A percentile compares a stretch with the other conserved stretches of the same genome.
Evolutionary conservation across 2,329 filamentous ascomycete genomes (phyloP).

Genomic region (Dothideomycetes sp.): DNA sequence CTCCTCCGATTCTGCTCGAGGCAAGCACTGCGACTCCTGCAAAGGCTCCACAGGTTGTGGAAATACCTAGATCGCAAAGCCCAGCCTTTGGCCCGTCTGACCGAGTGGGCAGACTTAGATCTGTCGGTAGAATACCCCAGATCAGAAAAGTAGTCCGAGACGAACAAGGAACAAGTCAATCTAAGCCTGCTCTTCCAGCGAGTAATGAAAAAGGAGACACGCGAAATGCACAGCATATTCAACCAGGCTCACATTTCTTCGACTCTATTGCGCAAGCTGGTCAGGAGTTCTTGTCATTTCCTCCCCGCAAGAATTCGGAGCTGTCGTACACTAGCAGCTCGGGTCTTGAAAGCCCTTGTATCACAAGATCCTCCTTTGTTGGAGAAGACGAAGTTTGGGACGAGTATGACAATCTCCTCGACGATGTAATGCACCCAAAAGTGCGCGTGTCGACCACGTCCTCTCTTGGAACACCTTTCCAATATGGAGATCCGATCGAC

Average conservation of each 20-base stretch:
- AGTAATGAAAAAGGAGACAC: too few species aligned
- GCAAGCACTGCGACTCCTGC: constrained; percentile 18
- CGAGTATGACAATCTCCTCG: constrained; percentile 83
- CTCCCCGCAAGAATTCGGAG: constrained; percentile 62
- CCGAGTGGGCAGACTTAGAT: constrained; percentile 48
- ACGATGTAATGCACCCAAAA: constrained; percentile 51
- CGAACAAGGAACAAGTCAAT: too few species aligned
- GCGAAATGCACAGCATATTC: too few species aligned
- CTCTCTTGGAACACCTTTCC: constrained; percentile 44
- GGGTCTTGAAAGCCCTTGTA: constrained; percentile 50
- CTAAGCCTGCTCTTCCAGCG: too few species aligned
- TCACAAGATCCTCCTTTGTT: constrained; percentile 49
- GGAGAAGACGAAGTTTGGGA: constrained; percentile 84
- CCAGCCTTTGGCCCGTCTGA: too few species aligned
- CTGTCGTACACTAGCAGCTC: constrained; percentile 59
- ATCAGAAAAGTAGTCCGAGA: too few species aligned
- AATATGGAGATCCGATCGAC: constrained; percentile 38
- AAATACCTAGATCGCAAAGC: constrained; percentile 15
- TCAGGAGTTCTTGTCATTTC: constrained; percentile 63
- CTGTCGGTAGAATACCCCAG: constrained; percentile 77
- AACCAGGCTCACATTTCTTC: too few species aligned
- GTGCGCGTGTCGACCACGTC: constrained; percentile 46
- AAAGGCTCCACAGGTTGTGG: constrained; percentile 17
- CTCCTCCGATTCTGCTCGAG: constrained; percentile 21
- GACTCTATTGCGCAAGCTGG: too few species aligned